Conservation (phyloP, 305 asterid species). For the Striga hermonthica region DNA sequence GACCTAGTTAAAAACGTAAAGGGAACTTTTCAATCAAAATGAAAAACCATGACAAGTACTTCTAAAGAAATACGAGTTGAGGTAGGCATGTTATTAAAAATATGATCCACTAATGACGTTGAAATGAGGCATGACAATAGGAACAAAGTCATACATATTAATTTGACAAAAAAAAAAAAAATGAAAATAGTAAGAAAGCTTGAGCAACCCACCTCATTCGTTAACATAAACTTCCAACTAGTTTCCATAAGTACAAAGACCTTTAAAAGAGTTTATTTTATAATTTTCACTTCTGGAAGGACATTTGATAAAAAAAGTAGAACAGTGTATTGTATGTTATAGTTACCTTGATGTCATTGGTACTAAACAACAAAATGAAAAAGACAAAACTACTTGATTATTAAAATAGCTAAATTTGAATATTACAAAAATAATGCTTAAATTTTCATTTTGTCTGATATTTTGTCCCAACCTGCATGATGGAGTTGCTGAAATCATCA, state of each 20-base stretch:
- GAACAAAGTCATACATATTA: neutral
- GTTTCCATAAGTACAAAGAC: neutral
- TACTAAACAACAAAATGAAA: neutral
- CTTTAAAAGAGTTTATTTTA: neutral
- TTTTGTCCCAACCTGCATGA: neutral
- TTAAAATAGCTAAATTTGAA: no score
- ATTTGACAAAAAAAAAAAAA: neutral
- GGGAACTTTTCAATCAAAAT: slow-evolving; percentile 1
- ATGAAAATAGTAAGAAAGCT: neutral
- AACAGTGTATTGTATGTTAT: neutral
- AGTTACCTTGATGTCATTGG: neutral
- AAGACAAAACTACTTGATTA: no score
- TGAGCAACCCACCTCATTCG: neutral
- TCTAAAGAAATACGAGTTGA: slow-evolving; percentile 9
- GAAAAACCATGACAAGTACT: neutral
- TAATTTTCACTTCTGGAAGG: neutral
- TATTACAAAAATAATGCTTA: neutral
- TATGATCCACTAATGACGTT: neutral
- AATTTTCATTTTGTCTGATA: neutral
- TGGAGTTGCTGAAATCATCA: neutral
- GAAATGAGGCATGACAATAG: no score
- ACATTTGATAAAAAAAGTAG: neutral
- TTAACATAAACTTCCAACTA: neutral
- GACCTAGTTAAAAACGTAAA: slow-evolving; percentile 44
- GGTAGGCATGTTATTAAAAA: neutral